phyloP scores from a whole-genome alignment of 2,329 filamentous ascomycete species.

The Fusarium proliferatum region DNA sequence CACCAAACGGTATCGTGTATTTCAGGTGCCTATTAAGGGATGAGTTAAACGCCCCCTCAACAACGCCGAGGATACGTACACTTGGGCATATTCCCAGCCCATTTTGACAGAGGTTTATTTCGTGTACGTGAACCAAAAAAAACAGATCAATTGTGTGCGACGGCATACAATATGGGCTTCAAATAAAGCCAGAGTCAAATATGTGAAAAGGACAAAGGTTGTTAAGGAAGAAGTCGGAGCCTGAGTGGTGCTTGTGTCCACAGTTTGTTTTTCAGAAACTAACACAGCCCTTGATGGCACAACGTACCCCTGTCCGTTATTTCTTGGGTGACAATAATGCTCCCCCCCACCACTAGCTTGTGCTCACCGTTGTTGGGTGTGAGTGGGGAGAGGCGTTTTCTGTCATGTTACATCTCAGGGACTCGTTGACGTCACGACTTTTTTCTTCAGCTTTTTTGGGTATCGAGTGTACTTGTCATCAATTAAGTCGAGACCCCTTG shows the following conservation, averaged over 20 bases:
- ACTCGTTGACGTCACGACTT: slow-evolving; percentile 38
- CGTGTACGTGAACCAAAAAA: not conserved
- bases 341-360: not conserved
- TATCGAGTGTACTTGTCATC: slow-evolving; percentile 29
- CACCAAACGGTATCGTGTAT: slow-evolving; percentile 38
- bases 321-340: not conserved
- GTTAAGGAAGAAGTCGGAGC: slow-evolving; percentile 2
- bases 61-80: slow-evolving; percentile 20
- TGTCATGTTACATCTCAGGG: not conserved
- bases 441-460: slow-evolving; percentile 1
- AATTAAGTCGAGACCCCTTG: not conserved
- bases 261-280: not conserved
- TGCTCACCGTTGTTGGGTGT: not conserved
- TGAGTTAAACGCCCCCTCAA: not conserved
- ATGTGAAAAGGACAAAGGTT: not conserved
- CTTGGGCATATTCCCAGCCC: slow-evolving; percentile 40
- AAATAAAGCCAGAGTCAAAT: not conserved
- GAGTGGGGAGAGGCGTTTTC: not conserved
- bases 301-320: not conserved
- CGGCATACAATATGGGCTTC: not conserved
- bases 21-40: slow-evolving; percentile 30
- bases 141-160: not conserved
- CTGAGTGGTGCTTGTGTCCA: not conserved
- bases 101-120: slow-evolving; percentile 28
- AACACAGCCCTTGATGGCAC: slow-evolving; percentile 8